Percentiles rank a stretch among this genome's conserved stretches.
Conservation (phyloP, 495 filamentous ascomycete genomes). For the Hyaloscypha finlandica region DNA sequence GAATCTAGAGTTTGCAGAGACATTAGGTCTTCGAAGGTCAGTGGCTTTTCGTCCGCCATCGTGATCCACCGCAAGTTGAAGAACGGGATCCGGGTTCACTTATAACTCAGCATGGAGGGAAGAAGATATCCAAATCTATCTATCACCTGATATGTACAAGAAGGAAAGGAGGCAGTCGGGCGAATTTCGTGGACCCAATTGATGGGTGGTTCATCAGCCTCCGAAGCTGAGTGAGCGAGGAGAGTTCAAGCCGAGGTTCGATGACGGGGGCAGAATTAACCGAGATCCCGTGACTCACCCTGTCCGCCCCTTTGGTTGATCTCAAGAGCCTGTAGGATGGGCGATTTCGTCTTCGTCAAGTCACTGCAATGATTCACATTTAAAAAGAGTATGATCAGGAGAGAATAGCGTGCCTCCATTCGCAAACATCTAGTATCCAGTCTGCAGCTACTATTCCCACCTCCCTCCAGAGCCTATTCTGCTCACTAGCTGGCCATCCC, state of each 20-base stretch:
- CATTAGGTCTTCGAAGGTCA: background rate
- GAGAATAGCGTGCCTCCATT: background rate
- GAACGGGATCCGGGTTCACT: background rate
- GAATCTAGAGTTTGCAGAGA: background rate
- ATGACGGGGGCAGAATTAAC: background rate
- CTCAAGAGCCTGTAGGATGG: background rate
- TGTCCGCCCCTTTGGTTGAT: background rate
- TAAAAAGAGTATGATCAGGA: background rate
- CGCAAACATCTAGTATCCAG: constrained; percentile 1
- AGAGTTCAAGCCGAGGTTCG: background rate
- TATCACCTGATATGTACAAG: too few species aligned
- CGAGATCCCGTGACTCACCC: background rate
- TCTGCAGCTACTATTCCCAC: background rate
- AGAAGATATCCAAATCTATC: background rate
- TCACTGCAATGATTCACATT: background rate
- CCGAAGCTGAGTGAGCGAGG: background rate
- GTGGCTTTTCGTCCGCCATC: background rate
- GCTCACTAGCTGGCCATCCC: background rate
- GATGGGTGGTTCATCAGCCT: background rate
- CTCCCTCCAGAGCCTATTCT: background rate
- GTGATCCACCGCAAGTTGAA: background rate
- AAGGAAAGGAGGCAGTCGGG: too few species aligned
- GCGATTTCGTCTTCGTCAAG: background rate
- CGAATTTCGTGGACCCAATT: background rate
- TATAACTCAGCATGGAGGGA: background rate